A percentile compares a stretch with the other conserved stretches of the same genome.
Evolutionary conservation across 2,329 filamentous ascomycete genomes (phyloP).

Genomic region (Falciphora oryzae): DNA sequence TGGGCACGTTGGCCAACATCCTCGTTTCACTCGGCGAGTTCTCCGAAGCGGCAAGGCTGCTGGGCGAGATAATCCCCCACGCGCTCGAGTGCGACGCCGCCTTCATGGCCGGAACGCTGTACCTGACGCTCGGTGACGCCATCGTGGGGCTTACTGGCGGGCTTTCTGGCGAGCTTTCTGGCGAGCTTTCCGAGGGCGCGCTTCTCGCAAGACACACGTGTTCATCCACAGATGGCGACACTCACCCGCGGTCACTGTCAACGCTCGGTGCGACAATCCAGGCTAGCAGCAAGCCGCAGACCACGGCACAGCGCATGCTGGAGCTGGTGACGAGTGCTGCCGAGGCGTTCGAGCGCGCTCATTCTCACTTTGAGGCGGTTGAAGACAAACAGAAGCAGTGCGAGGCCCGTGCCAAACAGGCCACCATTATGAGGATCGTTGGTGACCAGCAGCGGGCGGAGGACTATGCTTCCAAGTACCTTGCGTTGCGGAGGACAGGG

Average conservation of each 20-base stretch:
- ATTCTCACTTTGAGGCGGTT: slow-evolving; percentile 57
- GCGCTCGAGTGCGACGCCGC: slow-evolving; percentile 65
- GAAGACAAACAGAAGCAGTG: slow-evolving; percentile 67
- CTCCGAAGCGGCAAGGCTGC: slow-evolving; percentile 55
- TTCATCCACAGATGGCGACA: neutral
- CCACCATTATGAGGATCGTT: slow-evolving; percentile 44
- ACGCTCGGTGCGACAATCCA: neutral
- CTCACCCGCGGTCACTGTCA: neutral
- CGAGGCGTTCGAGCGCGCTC: slow-evolving; percentile 56
- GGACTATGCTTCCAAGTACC: slow-evolving; percentile 7
- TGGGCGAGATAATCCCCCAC: slow-evolving; percentile 67
- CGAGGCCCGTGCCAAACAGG: slow-evolving; percentile 78
- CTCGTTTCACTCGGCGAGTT: slow-evolving; percentile 68
- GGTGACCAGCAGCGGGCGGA: slow-evolving; percentile 2
- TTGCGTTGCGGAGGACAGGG: neutral
- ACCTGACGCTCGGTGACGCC: slow-evolving; percentile 67
- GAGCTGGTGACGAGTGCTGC: slow-evolving; percentile 55
- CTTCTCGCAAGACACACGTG: neutral
- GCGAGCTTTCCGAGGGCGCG: slow-evolving; percentile 30
- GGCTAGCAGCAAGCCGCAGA: neutral
- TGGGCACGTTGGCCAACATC: slow-evolving; percentile 61
- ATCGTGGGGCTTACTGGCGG: slow-evolving; percentile 70
- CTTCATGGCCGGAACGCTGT: slow-evolving; percentile 58
- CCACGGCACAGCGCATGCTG: slow-evolving; percentile 20
- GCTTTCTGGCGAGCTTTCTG: slow-evolving; percentile 51